phyloP scores from a whole-genome alignment of 331 rosid species.

The Malus hybrid region DNA sequence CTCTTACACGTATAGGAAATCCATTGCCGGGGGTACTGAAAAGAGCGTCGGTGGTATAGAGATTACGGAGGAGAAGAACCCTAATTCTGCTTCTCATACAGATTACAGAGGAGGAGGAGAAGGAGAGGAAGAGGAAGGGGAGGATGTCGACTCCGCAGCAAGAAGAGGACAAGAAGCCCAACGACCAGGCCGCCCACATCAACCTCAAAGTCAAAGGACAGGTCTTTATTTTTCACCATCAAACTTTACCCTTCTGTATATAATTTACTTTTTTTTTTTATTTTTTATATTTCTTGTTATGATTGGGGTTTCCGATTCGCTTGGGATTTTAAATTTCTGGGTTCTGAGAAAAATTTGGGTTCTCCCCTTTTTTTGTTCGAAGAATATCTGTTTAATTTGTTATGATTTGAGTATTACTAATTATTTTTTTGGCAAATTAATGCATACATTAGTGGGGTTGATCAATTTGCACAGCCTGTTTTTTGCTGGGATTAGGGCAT shows the following conservation, averaged over 20 bases:
- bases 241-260: background rate
- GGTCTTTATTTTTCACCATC: conserved; percentile 2
- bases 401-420: background rate
- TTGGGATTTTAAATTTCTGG: background rate
- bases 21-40: background rate
- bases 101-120: background rate
- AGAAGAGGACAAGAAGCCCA: conserved; percentile 41
- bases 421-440: background rate
- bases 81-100: conserved; percentile 3
- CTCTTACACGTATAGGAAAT: background rate
- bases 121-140: background rate
- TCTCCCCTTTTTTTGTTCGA: background rate
- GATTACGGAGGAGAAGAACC: background rate
- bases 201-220: conserved; percentile 37
- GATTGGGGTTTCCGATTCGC: background rate
- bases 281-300: background rate
- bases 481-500: background rate
- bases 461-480: background rate
- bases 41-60: background rate
- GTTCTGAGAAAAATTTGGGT: background rate
- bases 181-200: conserved; percentile 32
- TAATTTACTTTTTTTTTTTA: background rate
- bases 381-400: background rate
- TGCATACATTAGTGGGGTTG: background rate
- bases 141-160: conserved; percentile 25